Evolutionary conservation across 495 filamentous ascomycete species (phyloP), one percentile per base, ranked within the genome.

Genomic region (Rhizodiscina lignyota): DNA sequence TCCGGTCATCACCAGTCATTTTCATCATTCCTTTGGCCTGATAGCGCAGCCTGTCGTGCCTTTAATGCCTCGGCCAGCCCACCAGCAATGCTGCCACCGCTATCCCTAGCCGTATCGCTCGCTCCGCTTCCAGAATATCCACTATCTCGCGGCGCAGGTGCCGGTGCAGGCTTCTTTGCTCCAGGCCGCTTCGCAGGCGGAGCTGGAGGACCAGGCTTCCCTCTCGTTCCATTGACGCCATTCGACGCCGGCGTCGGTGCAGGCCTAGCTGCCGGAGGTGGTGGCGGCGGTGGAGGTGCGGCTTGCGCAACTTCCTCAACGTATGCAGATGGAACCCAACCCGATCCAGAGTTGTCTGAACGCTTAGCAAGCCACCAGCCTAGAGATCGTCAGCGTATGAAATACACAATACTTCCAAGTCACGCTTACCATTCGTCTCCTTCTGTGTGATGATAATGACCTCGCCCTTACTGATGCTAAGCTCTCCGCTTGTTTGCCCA

Each of bases 351-450:
- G 2, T 62, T 56, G 39, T 72, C 61, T 32, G 54, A 54, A 45
- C 70, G 76, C 58, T 82, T 85, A 35, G 75, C 87, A 26, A 94
- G 64, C 85, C 86, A 94, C 91, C 91, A 96, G 30, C 86, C 86
- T 93, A 23, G 18, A 30, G 6, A 2, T 20, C 30, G 48, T 41
- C n/a, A 21, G 24, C 24, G 22, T 35, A 24, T 33, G 34, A 13
- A 28, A 35, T 40, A 17, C 34, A 17, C 8, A n/a, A n/a, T n/a
- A n/a, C n/a, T n/a, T n/a, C n/a, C n/a, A n/a, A n/a, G n/a, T n/a
- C 8, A 12, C 39, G 59, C 77, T 53, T 70, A 93, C 89, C 89
- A 48, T 94, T 94, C 45, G 57, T 63, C 59, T 93, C 87, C 54
- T 94, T 94, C 39, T 80, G 76, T 8, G 91, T 63, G 41, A 96